Evolutionary conservation across 352 stramenopile genomes (phyloP).

Genomic region (Pythium rhizo-oryzae): DNA sequence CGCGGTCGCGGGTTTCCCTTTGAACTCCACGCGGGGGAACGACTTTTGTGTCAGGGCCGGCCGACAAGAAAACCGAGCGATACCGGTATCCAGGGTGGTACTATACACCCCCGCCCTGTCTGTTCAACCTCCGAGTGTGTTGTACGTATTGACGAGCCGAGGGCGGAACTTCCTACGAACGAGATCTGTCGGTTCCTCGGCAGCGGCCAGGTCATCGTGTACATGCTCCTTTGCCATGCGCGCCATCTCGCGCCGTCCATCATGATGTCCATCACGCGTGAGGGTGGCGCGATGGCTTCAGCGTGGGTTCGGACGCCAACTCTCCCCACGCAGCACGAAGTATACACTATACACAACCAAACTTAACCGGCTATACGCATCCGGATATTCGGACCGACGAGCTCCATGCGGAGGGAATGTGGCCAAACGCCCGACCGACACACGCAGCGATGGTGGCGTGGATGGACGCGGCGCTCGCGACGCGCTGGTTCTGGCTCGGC

Average conservation of each 20-base stretch:
- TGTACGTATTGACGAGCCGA: neutral
- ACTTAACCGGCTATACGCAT: conserved; percentile 6
- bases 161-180: neutral
- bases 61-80: conserved; percentile 4
- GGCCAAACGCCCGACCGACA: neutral
- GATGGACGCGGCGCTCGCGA: conserved; percentile 22
- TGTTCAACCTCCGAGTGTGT: neutral
- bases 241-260: neutral
- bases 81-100: conserved; percentile 19
- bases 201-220: neutral
- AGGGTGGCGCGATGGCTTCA: conserved; percentile 11
- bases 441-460: conserved; percentile 15
- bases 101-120: neutral
- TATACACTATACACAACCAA: conserved; percentile 20
- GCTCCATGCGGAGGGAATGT: neutral
- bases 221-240: neutral
- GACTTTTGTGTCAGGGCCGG: conserved; percentile 9
- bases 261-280: conserved; percentile 8
- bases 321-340: neutral
- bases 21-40: conserved; percentile 22
- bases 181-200: neutral
- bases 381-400: conserved; percentile 7
- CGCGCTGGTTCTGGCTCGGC: conserved; percentile 46
- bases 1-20: conserved; percentile 20
- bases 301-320: conserved; percentile 4